Conservation (phyloP, 176 grass and related monocot species). For the Bromus sterilis region DNA sequence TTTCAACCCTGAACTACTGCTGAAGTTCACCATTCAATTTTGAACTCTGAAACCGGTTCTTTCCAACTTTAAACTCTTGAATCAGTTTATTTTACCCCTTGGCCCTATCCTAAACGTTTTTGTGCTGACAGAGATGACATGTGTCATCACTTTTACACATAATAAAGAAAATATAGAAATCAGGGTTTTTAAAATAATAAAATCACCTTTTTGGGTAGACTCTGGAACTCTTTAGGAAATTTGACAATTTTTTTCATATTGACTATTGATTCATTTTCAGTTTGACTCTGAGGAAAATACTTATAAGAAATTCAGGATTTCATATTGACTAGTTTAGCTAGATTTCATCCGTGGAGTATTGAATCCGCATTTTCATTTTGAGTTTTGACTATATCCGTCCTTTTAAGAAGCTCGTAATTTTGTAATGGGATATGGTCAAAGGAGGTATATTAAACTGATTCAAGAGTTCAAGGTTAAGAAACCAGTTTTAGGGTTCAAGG, state of each 20-base stretch:
- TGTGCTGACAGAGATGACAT: neutral
- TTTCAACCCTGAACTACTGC: neutral
- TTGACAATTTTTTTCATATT: neutral
- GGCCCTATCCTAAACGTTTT: neutral
- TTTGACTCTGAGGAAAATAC: neutral
- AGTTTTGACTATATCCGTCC: neutral
- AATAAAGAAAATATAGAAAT: neutral
- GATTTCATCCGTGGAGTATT: neutral
- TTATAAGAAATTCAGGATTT: neutral
- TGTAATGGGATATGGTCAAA: neutral
- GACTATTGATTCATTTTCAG: neutral
- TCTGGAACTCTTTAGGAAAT: neutral
- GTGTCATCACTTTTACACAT: neutral
- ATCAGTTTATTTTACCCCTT: neutral
- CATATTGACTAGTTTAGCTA: neutral
- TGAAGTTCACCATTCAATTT: neutral
- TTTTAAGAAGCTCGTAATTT: neutral
- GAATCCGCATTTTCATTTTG: neutral
- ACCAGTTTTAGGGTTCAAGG: neutral
- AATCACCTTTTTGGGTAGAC: too few relatives aligned
- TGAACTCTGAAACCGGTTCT: neutral
- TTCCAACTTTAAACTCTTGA: neutral
- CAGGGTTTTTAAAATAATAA: neutral
- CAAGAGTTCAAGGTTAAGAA: neutral
- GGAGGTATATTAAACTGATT: neutral